A percentile compares a stretch with the other conserved stretches of the same genome.
phyloP scores from a whole-genome alignment of 2,329 filamentous ascomycete genomes.

The Colletotrichum cereale region DNA sequence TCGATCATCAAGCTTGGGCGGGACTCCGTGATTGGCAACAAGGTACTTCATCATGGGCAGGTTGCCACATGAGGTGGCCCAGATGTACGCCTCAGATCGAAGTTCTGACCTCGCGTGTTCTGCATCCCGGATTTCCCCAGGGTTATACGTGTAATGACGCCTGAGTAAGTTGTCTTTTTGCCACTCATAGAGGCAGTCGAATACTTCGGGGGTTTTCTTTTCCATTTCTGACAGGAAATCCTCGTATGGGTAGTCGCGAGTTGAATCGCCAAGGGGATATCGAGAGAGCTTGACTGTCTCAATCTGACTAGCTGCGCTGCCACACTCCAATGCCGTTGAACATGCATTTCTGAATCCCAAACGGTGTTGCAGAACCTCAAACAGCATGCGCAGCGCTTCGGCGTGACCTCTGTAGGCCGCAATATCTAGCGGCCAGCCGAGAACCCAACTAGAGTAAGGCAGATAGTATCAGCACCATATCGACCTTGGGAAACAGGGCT shows the following conservation, averaged over 20 bases:
- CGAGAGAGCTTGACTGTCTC: slow-evolving; percentile 3
- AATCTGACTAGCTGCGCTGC: no score
- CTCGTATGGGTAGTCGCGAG: not conserved
- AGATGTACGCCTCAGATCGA: not conserved
- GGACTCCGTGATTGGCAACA: no score
- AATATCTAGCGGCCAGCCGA: no score
- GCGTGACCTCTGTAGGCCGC: no score
- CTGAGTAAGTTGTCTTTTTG: slow-evolving; percentile 6
- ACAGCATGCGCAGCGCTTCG: no score
- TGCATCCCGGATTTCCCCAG: not conserved
- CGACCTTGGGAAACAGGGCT: not conserved
- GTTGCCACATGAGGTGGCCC: not conserved
- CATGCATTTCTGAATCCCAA: not conserved
- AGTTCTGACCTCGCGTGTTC: not conserved
- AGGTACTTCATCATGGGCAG: no score
- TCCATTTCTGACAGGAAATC: not conserved
- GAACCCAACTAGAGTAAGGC: not conserved
- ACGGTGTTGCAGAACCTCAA: no score
- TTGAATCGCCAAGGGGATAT: slow-evolving; percentile 11
- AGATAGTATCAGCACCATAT: no score
- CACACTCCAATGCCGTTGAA: not conserved
- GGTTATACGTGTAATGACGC: not conserved
- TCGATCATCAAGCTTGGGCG: not conserved
- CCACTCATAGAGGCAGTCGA: slow-evolving; percentile 11
- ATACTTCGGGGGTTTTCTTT: slow-evolving; percentile 1